These are phyloP conservation scores for Aspergillus pseudoterreus DNA, from an alignment of 2,329 filamentous ascomycete genomes.

Conservation along the genomic window DNA sequence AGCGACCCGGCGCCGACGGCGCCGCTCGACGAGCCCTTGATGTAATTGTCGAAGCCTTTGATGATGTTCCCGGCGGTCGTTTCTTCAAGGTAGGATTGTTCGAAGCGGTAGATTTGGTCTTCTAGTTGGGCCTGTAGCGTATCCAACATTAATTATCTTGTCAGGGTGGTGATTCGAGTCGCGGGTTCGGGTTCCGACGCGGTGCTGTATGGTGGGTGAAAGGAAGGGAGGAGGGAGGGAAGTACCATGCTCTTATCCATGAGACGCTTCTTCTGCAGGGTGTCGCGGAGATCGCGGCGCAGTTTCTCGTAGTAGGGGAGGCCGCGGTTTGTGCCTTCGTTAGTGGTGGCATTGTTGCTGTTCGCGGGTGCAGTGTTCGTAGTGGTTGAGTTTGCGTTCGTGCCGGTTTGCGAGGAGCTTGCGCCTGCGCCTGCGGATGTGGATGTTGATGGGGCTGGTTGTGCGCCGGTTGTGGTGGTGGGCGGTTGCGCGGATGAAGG, in stretches of 20 bases:
- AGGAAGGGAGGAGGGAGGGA: constrained; percentile 6
- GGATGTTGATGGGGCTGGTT: constrained; percentile 15
- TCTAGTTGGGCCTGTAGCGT: constrained; percentile 57
- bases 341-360: constrained; percentile 13
- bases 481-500: constrained; percentile 26
- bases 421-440: constrained; percentile 3
- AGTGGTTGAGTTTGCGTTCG: not conserved
- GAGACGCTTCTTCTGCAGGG: constrained; percentile 61
- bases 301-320: constrained; percentile 71
- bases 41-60: constrained; percentile 95
- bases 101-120: constrained; percentile 77
- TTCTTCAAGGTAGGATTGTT: constrained; percentile 85
- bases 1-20: constrained; percentile 30
- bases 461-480: not conserved
- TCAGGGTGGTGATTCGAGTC: too few species aligned
- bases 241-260: constrained; percentile 60
- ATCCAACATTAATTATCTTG: too few species aligned
- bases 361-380: constrained; percentile 8
- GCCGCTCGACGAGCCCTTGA: constrained; percentile 73
- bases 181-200: too few species aligned
- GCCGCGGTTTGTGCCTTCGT: constrained; percentile 36
- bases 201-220: not conserved
- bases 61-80: constrained; percentile 90
- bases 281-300: constrained; percentile 63
- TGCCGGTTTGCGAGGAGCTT: constrained; percentile 14